Evolutionary conservation across 192 early-diverging fungal genomes (phyloP), one percentile per base, ranked within the genome.

Genomic region (Umbelopsis sp.): DNA sequence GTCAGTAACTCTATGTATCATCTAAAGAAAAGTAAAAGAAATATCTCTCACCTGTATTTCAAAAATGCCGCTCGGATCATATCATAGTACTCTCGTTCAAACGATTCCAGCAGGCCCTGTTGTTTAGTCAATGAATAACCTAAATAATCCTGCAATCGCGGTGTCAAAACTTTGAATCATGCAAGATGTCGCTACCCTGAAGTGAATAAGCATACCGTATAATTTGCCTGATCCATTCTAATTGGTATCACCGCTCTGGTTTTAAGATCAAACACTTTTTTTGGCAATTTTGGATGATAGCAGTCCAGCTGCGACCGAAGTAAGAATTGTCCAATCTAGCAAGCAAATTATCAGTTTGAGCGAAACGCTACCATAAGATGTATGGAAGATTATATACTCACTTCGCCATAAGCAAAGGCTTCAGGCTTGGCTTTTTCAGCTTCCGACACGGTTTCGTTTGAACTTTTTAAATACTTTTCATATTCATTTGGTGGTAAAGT

Each of bases 41-140:
- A 46, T 33, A 25, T 37, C 25, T 46, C n/a, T 80, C 27, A 85
- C 86, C 80, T 84, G 80, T 89, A 94, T 77, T 97, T 98, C 47
- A 98, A 78, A 71, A 96, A 92, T 4, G 93, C 92, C 0, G 91
- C 89, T n/a, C 94, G 90, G 30, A 93, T 84, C 94, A 97, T 94
- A 77, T 97, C 96, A 73, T 92, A 93, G 74, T 94, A 92, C 80
- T 98, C 96, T 49, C 94, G 85, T 78, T 98, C 96, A 79, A 92
- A 98, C 3, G 91, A 93, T 70, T 91, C 82, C 37, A 88, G 58
- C 12, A 89, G 77, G 1, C 96, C 96, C 52, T 88, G 78, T 44
- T 78, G 22, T n/a, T 82, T 74, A 16, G 81, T 78, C 37, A 98
- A 81, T 46, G 84, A 87, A 73, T 96, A 97, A 20, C 90, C 89